These are phyloP conservation scores for Cytospora chrysosperma DNA, from an alignment of 2,329 filamentous ascomycete genomes.

Conservation along the genomic window DNA sequence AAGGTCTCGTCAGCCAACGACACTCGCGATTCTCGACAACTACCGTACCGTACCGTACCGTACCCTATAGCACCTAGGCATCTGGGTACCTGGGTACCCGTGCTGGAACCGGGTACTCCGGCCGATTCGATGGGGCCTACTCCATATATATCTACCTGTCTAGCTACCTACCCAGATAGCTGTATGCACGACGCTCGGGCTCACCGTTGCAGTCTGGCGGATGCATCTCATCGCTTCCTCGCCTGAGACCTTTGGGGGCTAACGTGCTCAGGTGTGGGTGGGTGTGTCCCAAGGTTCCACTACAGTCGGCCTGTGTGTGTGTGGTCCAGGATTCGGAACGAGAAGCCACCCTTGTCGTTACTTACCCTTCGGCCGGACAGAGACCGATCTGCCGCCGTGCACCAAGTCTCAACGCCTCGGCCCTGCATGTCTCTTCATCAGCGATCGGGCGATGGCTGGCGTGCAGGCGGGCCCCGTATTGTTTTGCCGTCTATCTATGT, in stretches of 20 bases:
- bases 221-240: neutral
- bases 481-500: too few species aligned
- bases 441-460: neutral
- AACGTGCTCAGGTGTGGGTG: too few species aligned
- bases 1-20: neutral
- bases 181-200: neutral
- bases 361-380: slow-evolving; percentile 19
- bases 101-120: too few species aligned
- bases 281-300: too few species aligned
- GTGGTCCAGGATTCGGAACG: slow-evolving; percentile 15
- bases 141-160: neutral
- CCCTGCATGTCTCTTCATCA: slow-evolving; percentile 8
- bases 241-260: slow-evolving; percentile 7
- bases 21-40: too few species aligned
- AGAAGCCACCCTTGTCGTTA: slow-evolving; percentile 4
- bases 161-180: neutral
- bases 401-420: slow-evolving; percentile 9
- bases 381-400: slow-evolving; percentile 18
- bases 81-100: too few species aligned
- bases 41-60: too few species aligned
- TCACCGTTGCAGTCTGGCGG: neutral
- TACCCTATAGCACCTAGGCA: too few species aligned
- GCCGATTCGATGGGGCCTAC: too few species aligned
- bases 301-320: slow-evolving; percentile 13
- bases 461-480: neutral